Evolutionary conservation across 331 rosid species (phyloP).

Genomic region (Stylosanthes scabra): DNA sequence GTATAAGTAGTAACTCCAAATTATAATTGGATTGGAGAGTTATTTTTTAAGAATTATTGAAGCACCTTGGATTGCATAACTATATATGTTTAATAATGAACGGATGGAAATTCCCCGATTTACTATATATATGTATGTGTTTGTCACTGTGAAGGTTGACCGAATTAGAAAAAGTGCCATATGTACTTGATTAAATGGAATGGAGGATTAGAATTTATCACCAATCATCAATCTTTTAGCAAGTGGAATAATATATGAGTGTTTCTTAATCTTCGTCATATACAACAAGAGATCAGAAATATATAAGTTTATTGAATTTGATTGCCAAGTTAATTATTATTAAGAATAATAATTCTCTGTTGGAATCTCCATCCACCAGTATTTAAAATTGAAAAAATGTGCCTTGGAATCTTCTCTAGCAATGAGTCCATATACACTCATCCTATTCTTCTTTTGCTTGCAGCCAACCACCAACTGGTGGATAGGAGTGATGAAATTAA

Average conservation of each 20-base stretch:
- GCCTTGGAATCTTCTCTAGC: conserved; percentile 5
- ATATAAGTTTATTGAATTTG: background rate
- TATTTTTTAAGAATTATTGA: no score
- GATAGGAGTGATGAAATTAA: background rate
- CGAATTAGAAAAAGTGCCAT: background rate
- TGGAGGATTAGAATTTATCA: conserved; percentile 20
- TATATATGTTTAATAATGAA: background rate
- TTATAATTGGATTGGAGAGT: background rate
- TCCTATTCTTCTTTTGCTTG: background rate
- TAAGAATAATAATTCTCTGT: conserved; percentile 13
- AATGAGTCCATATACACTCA: background rate
- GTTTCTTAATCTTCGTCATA: conserved; percentile 10
- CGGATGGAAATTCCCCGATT: background rate
- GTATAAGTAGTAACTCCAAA: no score
- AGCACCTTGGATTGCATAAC: background rate
- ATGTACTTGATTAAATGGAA: background rate
- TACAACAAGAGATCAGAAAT: background rate
- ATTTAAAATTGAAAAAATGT: conserved; percentile 16
- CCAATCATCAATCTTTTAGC: background rate
- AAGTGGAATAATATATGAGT: conserved; percentile 17
- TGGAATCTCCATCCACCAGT: background rate
- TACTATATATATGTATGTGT: background rate
- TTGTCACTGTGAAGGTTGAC: background rate
- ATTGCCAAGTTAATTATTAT: conserved; percentile 1
- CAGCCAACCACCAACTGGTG: conserved; percentile 30